Percentiles rank a stretch among this genome's conserved stretches.
phyloP scores from a whole-genome alignment of 2,329 filamentous ascomycete genomes.

The Alternaria triticina region DNA sequence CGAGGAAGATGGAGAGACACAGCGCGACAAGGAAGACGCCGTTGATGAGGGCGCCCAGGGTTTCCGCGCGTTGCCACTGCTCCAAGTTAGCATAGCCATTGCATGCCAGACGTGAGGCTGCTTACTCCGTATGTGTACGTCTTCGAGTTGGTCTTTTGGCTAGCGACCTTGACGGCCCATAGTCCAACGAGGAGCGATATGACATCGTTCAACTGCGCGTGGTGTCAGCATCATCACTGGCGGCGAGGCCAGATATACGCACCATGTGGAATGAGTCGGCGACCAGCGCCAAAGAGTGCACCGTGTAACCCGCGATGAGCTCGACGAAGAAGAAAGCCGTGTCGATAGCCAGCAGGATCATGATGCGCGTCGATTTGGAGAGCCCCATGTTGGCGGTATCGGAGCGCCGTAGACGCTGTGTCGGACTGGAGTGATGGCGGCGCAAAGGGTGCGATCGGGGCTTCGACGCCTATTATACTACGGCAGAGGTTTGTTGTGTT shows the following conservation, averaged over 20 bases:
- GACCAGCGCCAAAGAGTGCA: slow-evolving; percentile 89
- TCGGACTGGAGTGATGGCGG: background rate
- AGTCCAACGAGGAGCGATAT: slow-evolving; percentile 89
- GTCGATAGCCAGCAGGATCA: slow-evolving; percentile 91
- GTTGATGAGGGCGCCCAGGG: slow-evolving; percentile 93
- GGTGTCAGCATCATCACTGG: slow-evolving; percentile 18
- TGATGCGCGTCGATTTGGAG: slow-evolving; percentile 91
- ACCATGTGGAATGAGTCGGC: slow-evolving; percentile 99
- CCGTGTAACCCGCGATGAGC: slow-evolving; percentile 79
- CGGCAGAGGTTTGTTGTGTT: background rate
- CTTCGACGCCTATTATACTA: background rate
- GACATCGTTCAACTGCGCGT: slow-evolving; percentile 85
- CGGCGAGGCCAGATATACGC: slow-evolving; percentile 34
- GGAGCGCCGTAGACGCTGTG: slow-evolving; percentile 1
- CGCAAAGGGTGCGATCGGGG: background rate
- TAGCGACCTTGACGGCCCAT: slow-evolving; percentile 92
- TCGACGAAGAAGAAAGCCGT: slow-evolving; percentile 89
- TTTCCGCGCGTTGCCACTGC: slow-evolving; percentile 96
- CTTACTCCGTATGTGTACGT: slow-evolving; percentile 93
- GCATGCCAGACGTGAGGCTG: slow-evolving; percentile 19
- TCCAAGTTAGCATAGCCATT: slow-evolving; percentile 20
- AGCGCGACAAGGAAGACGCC: slow-evolving; percentile 96
- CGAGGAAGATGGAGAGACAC: slow-evolving; percentile 94
- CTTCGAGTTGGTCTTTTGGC: slow-evolving; percentile 79
- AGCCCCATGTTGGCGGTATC: slow-evolving; percentile 69